phyloP scores from a whole-genome alignment of 1,284 basidiomycete genomes.

The Marasmius oreades region DNA sequence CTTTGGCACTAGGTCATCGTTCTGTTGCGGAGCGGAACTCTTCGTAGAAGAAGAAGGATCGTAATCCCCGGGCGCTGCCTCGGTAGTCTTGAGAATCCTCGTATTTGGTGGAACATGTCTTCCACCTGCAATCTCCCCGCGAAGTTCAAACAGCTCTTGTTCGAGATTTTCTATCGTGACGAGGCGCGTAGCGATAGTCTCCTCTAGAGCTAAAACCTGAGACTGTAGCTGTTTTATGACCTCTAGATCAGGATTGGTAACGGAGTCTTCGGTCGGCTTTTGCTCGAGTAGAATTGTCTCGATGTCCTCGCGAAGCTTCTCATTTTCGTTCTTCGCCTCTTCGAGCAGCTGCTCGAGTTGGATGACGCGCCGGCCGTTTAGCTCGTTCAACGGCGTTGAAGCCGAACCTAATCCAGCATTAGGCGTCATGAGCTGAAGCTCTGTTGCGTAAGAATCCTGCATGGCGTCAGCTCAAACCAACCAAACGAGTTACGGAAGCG shows the following conservation, averaged over 20 bases:
- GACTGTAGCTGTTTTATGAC: slow-evolving; percentile 19
- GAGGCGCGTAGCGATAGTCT: slow-evolving; percentile 35
- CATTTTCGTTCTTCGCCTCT: slow-evolving; percentile 51
- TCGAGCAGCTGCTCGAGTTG: slow-evolving; percentile 57
- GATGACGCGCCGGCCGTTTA: slow-evolving; percentile 39
- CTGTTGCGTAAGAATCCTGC: not conserved
- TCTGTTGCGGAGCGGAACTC: not conserved
- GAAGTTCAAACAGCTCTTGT: slow-evolving; percentile 70
- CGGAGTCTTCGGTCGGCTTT: slow-evolving; percentile 21
- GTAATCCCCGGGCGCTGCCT: not conserved
- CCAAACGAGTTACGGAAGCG: not conserved
- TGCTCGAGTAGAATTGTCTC: slow-evolving; percentile 27
- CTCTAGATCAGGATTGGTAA: not conserved
- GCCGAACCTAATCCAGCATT: not conserved
- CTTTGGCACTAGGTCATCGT: not conserved
- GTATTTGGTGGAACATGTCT: slow-evolving; percentile 71
- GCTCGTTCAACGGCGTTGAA: slow-evolving; percentile 25
- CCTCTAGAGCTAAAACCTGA: slow-evolving; percentile 34
- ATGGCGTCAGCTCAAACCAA: not conserved
- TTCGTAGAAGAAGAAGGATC: not conserved
- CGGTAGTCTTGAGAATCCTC: slow-evolving; percentile 47
- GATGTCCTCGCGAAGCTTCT: slow-evolving; percentile 40
- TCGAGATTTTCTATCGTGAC: slow-evolving; percentile 62
- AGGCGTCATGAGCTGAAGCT: not conserved
- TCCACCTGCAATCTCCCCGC: slow-evolving; percentile 72